phyloP scores from a whole-genome alignment of 768 basidiomycete genomes.

The Russula compacta region DNA sequence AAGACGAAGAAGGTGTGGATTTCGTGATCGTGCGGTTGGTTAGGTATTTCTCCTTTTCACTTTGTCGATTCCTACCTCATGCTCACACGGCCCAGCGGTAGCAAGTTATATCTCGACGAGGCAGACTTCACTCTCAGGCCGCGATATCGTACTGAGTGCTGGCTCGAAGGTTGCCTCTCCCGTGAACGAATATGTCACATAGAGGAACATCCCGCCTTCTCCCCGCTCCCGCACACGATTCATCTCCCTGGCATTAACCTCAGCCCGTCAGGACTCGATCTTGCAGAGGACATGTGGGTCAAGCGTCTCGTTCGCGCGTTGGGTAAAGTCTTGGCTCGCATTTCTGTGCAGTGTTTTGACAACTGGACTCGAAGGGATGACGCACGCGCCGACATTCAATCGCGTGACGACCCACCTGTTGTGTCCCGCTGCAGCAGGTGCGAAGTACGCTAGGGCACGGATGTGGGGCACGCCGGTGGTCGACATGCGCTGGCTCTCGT shows the following conservation, averaged over 20 bases:
- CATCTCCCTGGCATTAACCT: conserved; percentile 58
- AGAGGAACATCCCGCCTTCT: conserved; percentile 62
- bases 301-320: conserved; percentile 58
- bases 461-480: conserved; percentile 78
- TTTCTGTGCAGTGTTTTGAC: neutral
- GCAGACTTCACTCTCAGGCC: conserved; percentile 34
- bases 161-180: conserved; percentile 81
- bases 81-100: conserved; percentile 41
- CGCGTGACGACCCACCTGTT: conserved; percentile 70
- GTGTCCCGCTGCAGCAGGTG: conserved; percentile 59
- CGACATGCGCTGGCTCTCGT: conserved; percentile 57
- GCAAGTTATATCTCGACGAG: conserved; percentile 55
- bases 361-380: conserved; percentile 37
- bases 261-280: conserved; percentile 69
- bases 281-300: conserved; percentile 58
- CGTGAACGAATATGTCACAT: conserved; percentile 61
- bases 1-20: conserved; percentile 40
- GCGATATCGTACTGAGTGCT: conserved; percentile 84
- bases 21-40: conserved; percentile 65
- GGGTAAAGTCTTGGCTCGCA: conserved; percentile 32
- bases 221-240: conserved; percentile 47
- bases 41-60: conserved; percentile 39
- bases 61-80: neutral
- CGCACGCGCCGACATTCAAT: conserved; percentile 48
- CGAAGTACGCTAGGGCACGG: conserved; percentile 68